phyloP scores from a whole-genome alignment of 352 stramenopile genomes.

The Phytophthora tubulina region DNA sequence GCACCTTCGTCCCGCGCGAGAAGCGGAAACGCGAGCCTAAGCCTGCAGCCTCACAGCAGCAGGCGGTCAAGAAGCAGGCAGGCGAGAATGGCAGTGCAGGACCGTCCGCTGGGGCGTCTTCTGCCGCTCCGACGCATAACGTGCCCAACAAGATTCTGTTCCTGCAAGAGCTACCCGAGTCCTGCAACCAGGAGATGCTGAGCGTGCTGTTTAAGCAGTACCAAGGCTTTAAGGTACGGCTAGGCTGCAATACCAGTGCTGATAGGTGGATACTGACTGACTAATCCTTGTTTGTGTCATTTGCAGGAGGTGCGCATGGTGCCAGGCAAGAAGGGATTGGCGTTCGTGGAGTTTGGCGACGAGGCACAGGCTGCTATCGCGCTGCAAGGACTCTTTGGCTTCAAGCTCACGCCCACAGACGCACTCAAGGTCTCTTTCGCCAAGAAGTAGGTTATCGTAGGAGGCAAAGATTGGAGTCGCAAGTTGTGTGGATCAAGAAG shows the following conservation, averaged over 20 bases:
- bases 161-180: constrained; percentile 92
- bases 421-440: constrained; percentile 86
- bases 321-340: constrained; percentile 93
- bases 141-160: constrained; percentile 95
- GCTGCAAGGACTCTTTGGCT: constrained; percentile 81
- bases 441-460: constrained; percentile 67
- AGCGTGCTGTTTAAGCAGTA: constrained; percentile 98
- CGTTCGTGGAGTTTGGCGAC: constrained; percentile 97
- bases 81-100: constrained; percentile 28
- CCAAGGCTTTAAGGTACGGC: constrained; percentile 92
- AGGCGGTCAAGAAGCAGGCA: constrained; percentile 41
- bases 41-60: constrained; percentile 44
- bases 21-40: constrained; percentile 82
- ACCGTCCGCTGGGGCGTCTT: constrained; percentile 41
- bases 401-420: constrained; percentile 88
- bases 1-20: constrained; percentile 78
- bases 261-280: not conserved
- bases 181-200: constrained; percentile 97
- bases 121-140: constrained; percentile 57
- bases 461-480: not conserved
- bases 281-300: constrained; percentile 8
- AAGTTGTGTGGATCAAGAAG: not conserved
- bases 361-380: constrained; percentile 85
- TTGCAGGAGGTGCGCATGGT: constrained; percentile 94
- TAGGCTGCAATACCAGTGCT: not conserved